A percentile compares a stretch with the other conserved stretches of the same genome.
These are phyloP conservation scores for Candida nemodendra DNA, from an alignment of 805 yeast genomes.

Conservation along the genomic window DNA sequence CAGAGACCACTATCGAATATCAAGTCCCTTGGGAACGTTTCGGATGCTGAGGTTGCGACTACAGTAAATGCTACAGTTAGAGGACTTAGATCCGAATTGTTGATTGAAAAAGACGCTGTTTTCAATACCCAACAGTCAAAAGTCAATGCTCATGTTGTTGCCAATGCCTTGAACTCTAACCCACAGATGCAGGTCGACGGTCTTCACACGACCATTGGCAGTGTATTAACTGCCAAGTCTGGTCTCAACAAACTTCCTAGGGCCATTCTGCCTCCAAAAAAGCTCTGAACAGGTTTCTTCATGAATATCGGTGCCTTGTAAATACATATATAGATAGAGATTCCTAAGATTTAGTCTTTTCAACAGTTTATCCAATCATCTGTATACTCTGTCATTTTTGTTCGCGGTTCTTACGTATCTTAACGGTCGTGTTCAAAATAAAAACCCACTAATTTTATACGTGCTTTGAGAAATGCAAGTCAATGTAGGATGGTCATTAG, in stretches of 20 bases:
- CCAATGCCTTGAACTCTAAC: constrained; percentile 30
- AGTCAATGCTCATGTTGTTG: constrained; percentile 32
- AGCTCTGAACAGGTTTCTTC: too few relatives aligned
- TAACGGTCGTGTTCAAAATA: too few relatives aligned
- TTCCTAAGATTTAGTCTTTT: too few relatives aligned
- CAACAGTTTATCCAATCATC: too few relatives aligned
- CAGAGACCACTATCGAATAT: constrained; percentile 13
- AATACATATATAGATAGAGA: too few relatives aligned
- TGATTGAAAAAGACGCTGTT: constrained; percentile 15
- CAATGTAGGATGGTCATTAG: too few relatives aligned
- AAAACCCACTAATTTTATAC: too few relatives aligned
- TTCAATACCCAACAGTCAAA: constrained; percentile 26
- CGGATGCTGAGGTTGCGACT: constrained; percentile 19
- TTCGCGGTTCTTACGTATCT: too few relatives aligned
- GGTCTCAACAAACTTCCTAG: constrained; percentile 23
- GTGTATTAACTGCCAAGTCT: constrained; percentile 21
- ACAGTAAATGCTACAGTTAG: constrained; percentile 27
- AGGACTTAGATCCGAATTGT: constrained; percentile 29
- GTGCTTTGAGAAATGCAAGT: too few relatives aligned
- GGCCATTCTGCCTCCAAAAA: constrained; percentile 12
- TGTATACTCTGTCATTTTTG: too few relatives aligned
- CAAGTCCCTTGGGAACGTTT: constrained; percentile 12
- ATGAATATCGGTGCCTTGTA: too few relatives aligned
- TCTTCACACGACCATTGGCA: constrained; percentile 19
- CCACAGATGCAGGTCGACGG: constrained; percentile 32